These are phyloP conservation scores for Penicillium egyptiacum DNA, from an alignment of 495 filamentous ascomycete genomes.

Conservation along the genomic window DNA sequence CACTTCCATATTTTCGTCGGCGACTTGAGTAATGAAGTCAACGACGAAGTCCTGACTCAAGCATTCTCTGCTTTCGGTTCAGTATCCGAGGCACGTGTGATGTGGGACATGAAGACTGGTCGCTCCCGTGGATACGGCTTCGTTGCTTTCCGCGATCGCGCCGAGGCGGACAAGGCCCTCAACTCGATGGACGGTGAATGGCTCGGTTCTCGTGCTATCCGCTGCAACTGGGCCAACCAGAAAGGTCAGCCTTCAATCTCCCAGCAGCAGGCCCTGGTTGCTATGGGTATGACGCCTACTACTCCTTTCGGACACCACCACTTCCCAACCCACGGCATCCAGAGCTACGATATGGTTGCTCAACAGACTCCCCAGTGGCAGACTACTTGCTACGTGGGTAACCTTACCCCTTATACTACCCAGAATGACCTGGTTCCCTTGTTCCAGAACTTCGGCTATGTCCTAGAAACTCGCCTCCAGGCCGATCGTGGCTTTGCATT, in stretches of 20 bases:
- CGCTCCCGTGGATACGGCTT: constrained; percentile 97
- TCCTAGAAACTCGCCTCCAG: constrained; percentile 96
- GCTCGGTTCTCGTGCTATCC: constrained; percentile 97
- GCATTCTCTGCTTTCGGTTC: constrained; percentile 96
- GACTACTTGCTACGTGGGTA: constrained; percentile 98
- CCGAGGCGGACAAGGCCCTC: constrained; percentile 92
- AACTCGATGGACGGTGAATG: constrained; percentile 99
- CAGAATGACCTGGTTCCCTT: constrained; percentile 93
- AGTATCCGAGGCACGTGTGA: constrained; percentile 98
- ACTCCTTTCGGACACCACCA: constrained; percentile 96
- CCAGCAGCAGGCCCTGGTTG: constrained; percentile 94
- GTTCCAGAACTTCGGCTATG: constrained; percentile 98
- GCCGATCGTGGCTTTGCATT: constrained; percentile 98
- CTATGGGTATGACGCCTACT: constrained; percentile 98
- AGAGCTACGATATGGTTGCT: constrained; percentile 98
- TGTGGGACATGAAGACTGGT: constrained; percentile 99
- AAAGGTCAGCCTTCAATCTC: constrained; percentile 98
- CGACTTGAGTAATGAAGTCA: constrained; percentile 97
- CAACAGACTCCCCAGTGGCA: constrained; percentile 98
- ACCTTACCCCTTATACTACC: constrained; percentile 95
- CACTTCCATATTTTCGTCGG: constrained; percentile 99
- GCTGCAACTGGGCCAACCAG: constrained; percentile 99
- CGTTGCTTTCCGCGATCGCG: constrained; percentile 93
- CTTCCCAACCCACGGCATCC: constrained; percentile 93
- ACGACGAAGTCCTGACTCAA: constrained; percentile 91